These are phyloP conservation scores for Euphorbia peplus DNA, from an alignment of 345 rosid genomes.

Conservation along the genomic window DNA sequence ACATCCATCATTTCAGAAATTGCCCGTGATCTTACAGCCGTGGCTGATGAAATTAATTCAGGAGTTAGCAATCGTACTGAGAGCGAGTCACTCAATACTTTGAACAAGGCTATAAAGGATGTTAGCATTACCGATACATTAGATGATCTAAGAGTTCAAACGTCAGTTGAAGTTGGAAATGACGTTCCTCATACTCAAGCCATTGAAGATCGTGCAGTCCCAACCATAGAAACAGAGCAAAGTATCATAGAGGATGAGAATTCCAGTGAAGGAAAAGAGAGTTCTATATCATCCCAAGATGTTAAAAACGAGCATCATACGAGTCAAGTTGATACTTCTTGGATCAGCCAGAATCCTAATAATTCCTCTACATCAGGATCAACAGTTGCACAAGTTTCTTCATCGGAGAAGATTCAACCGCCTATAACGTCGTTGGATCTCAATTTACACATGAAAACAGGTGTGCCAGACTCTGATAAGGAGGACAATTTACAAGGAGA, in stretches of 20 bases:
- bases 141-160: conserved; percentile 4
- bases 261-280: conserved; percentile 12
- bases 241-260: conserved; percentile 23
- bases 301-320: conserved; percentile 18
- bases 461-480: conserved; percentile 13
- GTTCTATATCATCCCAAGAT: background rate
- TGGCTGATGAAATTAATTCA: conserved; percentile 24
- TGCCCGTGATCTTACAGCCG: background rate
- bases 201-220: background rate
- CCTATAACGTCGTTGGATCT: conserved; percentile 22
- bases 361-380: conserved; percentile 17
- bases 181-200: background rate
- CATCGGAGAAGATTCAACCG: conserved; percentile 38
- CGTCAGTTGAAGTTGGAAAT: background rate
- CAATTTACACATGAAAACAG: conserved; percentile 23
- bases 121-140: conserved; percentile 23
- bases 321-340: conserved; percentile 30
- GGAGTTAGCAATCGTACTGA: conserved; percentile 23
- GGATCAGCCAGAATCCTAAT: conserved; percentile 16
- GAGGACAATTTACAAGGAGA: conserved; percentile 17
- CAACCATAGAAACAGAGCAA: background rate
- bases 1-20: background rate
- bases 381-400: conserved; percentile 18
- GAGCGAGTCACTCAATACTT: conserved; percentile 14
- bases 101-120: conserved; percentile 33